These are phyloP conservation scores for Botrytis paeoniae DNA, from an alignment of 2,329 filamentous ascomycete species.

Conservation along the genomic window DNA sequence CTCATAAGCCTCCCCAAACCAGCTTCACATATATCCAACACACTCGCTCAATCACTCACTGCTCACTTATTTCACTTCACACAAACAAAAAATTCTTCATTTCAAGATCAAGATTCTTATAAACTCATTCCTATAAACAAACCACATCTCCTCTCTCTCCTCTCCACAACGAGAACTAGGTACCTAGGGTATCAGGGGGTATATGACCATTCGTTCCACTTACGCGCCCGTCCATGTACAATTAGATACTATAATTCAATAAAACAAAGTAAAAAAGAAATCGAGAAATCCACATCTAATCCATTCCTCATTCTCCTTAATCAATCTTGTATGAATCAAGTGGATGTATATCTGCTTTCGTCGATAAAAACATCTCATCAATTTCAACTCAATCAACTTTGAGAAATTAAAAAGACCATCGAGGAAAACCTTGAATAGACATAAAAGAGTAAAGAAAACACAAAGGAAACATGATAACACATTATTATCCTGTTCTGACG, in stretches of 20 bases:
- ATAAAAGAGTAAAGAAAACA: constrained; percentile 14
- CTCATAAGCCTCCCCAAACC: background rate
- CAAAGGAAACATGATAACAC: constrained; percentile 17
- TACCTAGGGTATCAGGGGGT: constrained; percentile 13
- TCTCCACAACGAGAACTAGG: background rate
- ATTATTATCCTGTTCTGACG: constrained; percentile 13
- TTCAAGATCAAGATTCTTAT: constrained; percentile 1
- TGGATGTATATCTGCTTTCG: background rate
- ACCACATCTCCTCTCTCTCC: background rate
- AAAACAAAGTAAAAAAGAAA: background rate
- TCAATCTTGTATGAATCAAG: background rate
- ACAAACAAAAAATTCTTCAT: background rate
- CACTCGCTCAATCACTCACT: background rate
- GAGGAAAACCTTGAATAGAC: background rate
- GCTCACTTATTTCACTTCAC: background rate
- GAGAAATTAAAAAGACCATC: background rate
- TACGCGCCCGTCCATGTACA: background rate
- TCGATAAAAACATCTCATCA: background rate
- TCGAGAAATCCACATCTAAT: background rate
- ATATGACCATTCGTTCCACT: constrained; percentile 7
- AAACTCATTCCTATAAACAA: background rate
- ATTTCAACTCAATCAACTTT: background rate
- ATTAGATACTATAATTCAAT: constrained; percentile 3
- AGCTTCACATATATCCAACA: background rate
- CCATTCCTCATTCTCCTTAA: background rate